Conservation (phyloP, 352 stramenopile genomes). For the Phytophthora boehmeriae region DNA sequence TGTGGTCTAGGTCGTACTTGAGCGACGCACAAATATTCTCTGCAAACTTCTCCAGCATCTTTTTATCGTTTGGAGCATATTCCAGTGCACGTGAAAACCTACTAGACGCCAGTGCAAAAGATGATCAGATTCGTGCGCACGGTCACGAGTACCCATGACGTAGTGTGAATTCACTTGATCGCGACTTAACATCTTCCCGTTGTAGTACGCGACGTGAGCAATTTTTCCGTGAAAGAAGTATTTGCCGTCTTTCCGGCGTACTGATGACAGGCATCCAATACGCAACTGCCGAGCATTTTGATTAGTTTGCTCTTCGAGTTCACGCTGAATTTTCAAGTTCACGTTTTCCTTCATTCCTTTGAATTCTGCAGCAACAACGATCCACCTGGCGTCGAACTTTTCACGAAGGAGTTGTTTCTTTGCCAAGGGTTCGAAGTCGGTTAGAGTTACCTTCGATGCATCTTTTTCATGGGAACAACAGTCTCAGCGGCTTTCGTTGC, state of each 20-base stretch:
- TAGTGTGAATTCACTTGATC: constrained; percentile 84
- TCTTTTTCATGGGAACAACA: constrained; percentile 49
- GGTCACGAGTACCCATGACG: constrained; percentile 64
- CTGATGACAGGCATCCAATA: constrained; percentile 76
- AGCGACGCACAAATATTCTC: constrained; percentile 84
- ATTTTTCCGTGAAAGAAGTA: constrained; percentile 88
- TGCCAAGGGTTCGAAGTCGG: constrained; percentile 80
- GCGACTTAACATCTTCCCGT: constrained; percentile 48
- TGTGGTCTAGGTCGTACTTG: constrained; percentile 82
- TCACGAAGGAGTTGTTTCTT: constrained; percentile 85
- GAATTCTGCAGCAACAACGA: constrained; percentile 61
- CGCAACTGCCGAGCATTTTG: constrained; percentile 63
- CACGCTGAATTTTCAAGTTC: constrained; percentile 71
- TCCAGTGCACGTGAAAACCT: constrained; percentile 71
- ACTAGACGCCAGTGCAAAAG: constrained; percentile 78
- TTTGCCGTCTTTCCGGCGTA: constrained; percentile 69
- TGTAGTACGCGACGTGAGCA: constrained; percentile 89
- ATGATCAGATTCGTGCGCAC: constrained; percentile 68
- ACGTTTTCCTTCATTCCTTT: constrained; percentile 74
- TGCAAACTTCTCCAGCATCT: constrained; percentile 72
- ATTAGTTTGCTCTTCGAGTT: constrained; percentile 66
- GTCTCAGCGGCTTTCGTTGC: constrained; percentile 8
- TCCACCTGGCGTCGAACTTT: constrained; percentile 70
- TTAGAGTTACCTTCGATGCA: constrained; percentile 57
- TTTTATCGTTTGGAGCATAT: constrained; percentile 62